Evolutionary conservation across 1,139 yeast species (phyloP).

Genomic region (Yamadazyma jaroonii): DNA sequence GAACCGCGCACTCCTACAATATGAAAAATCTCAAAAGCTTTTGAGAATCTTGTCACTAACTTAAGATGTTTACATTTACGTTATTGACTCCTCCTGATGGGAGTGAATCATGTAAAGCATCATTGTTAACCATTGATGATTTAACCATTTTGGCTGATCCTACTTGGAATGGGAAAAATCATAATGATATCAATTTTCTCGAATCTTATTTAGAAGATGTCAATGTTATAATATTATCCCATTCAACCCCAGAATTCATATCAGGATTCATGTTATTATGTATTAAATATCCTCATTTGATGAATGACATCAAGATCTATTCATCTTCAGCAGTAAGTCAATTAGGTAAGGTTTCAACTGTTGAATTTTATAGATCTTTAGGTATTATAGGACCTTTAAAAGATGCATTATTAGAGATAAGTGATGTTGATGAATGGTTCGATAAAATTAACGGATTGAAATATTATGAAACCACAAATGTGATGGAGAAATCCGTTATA

Average conservation of each 20-base stretch:
- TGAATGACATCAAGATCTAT: constrained; percentile 71
- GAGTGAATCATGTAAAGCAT: constrained; percentile 38
- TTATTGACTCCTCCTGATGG: constrained; percentile 31
- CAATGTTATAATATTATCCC: constrained; percentile 75
- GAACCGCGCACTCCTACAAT: too few species aligned
- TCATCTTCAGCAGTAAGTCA: constrained; percentile 87
- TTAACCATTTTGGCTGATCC: constrained; percentile 66
- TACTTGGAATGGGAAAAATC: constrained; percentile 58
- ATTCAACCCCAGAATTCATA: constrained; percentile 75
- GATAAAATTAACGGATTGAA: constrained; percentile 69
- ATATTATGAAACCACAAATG: constrained; percentile 71
- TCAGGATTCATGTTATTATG: constrained; percentile 79
- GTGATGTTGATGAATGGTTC: constrained; percentile 78
- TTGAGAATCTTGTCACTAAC: too few species aligned
- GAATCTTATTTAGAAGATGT: constrained; percentile 45
- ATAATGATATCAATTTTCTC: constrained; percentile 42
- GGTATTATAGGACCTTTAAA: constrained; percentile 77
- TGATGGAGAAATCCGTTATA: constrained; percentile 57
- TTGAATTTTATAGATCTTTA: constrained; percentile 69
- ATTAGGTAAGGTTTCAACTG: constrained; percentile 80
- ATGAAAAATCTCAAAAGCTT: too few species aligned
- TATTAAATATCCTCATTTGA: constrained; percentile 54
- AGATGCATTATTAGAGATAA: constrained; percentile 59
- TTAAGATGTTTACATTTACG: constrained; percentile 40
- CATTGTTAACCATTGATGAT: constrained; percentile 45